Base-by-base conservation (phyloP, 192 early-diverging fungal genomes). In the Geranomyces michiganensis region DNA sequence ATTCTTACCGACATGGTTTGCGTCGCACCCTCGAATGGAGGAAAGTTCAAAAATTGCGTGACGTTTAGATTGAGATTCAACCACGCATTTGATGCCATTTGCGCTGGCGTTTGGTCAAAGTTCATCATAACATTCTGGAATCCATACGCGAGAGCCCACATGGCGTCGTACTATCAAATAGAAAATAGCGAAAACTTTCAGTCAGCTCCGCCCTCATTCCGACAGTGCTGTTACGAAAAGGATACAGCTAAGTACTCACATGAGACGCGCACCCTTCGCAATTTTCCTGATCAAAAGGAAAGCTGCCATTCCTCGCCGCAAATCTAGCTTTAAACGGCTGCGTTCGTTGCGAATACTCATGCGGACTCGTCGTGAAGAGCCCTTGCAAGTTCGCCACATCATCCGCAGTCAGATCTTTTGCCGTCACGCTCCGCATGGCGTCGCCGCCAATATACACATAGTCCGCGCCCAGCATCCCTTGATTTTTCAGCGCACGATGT, bases 91-190 rank as follows among this genome's bases (percentile, higher is more conserved):
- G 12, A 14, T 32, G 58, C 58, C 17, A 70, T 70, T n/a, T 59
- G 19, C 21, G 32, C 45, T 24, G 45, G 56, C 31, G 68, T 59
- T 45, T 19, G 31, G 15, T 43, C 27, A 30, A 58, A 9, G 7
- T 70, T 55, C 5, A 56, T 61, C 68, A 70, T 70, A 4, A 61
- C 32, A 14, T 70, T 70, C 45, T 70, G 62, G 56, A 61, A 70
- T 12, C 41, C 68, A 29, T 61, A 41, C 15, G 68, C 68, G 31
- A 60, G 41, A 12, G 68, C 68, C 31, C 60, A 70, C 17, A 61
- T 24, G 0, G 56, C 55, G 61, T 70, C 68, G 41, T 70, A 70
- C 68, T 70, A 24, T 26, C 60, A 4, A 3, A 24, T 53, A n/a
- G 7, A 53, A 6, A 53, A 56, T 0, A 24, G 31, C 15, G 24